phyloP scores from a whole-genome alignment of 805 yeast species.

The Myxozyma udenii region DNA sequence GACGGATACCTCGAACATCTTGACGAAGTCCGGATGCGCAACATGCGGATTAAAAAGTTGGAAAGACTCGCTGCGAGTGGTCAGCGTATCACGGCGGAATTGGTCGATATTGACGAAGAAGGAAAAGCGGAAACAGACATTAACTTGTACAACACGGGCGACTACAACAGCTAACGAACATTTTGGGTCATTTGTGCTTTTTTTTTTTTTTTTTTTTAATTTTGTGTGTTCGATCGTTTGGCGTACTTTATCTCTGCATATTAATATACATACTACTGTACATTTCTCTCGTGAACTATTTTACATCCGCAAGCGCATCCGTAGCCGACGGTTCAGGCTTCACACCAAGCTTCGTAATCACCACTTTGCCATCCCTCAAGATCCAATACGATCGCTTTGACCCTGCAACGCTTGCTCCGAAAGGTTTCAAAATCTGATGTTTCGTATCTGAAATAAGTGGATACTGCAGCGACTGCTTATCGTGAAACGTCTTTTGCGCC shows the following conservation, averaged over 20 bases:
- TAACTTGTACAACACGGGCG: slow-evolving; percentile 59
- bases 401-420: slow-evolving; percentile 88
- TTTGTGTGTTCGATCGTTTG: neutral
- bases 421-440: slow-evolving; percentile 59
- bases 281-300: neutral
- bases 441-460: slow-evolving; percentile 74
- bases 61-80: slow-evolving; percentile 45
- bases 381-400: slow-evolving; percentile 90
- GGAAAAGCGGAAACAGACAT: slow-evolving; percentile 77
- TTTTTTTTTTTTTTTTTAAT: too few species aligned
- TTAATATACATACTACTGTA: neutral
- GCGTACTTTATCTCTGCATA: neutral
- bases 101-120: slow-evolving; percentile 47
- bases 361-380: slow-evolving; percentile 71
- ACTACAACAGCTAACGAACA: slow-evolving; percentile 37
- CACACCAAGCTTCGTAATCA: slow-evolving; percentile 51
- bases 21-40: slow-evolving; percentile 77
- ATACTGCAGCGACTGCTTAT: slow-evolving; percentile 70
- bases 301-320: slow-evolving; percentile 32
- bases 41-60: slow-evolving; percentile 38
- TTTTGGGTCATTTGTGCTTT: neutral
- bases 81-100: neutral
- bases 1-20: slow-evolving; percentile 75
- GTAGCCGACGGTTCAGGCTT: slow-evolving; percentile 42
- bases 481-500: slow-evolving; percentile 72